Base-by-base conservation (phyloP, 805 yeast genomes). In the Pichia eremophila region DNA sequence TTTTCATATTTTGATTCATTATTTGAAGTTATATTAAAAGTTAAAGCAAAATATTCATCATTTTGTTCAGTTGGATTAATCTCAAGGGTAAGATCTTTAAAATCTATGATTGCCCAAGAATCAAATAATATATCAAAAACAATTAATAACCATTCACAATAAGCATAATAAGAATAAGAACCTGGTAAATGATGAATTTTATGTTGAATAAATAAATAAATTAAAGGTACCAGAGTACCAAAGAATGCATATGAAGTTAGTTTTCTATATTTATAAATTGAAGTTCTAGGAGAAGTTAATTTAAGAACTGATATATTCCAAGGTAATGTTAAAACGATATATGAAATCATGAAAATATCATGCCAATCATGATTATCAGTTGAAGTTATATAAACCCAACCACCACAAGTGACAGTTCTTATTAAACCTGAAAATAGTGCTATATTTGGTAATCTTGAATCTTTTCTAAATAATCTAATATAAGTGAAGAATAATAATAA, bases 321-420 rank as follows among this genome's bases (percentile, higher is more conserved):
- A 2, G 99, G 99, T 37, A 91, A 71, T 2, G 98, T 90, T 51
- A 91, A 72, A 2, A 89, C 76, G 49, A 93, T 84, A 66, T 93
- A 93, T 28, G 83, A 63, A 51, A 93, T 88, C 99, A 93, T 93
- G 63, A 91, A 91, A 40, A 93, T 79, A 61, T 93, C 98, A 63
- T 93, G 99, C 70, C 83, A 81, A 65, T 91, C 96, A 57, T 91
- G 98, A 63, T 93, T 96, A 64, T 93, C 99, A 1, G 97, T 88
- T 8, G 96, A 85, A 2, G 99, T 93, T 53, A 93, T 85, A 62
- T 93, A 93, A 8, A 95, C 95, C 97, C 98, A 93, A 12, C 98
- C 98, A 60, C 99, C 99, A 61, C 98, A 93, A 2, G 96, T 83
- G 47, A 93, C 76, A 0, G 99, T 93, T 65, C 99, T 79, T n/a